Evolutionary conservation across 371 early-diverging fungal genomes (phyloP).

Genomic region (Mortierella sp.): DNA sequence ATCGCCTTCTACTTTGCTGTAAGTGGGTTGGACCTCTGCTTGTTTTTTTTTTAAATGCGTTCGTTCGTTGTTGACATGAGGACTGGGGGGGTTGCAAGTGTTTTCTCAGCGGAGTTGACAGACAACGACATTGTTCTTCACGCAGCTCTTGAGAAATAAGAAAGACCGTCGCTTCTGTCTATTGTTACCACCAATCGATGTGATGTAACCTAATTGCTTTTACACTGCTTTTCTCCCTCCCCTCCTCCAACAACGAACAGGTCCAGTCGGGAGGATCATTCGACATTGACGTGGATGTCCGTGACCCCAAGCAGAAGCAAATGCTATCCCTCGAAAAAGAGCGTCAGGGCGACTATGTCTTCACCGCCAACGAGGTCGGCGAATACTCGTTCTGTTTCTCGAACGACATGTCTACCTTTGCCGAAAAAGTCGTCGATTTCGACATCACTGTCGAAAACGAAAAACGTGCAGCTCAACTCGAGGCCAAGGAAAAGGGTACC

Average conservation of each 20-base stretch:
- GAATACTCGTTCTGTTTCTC: slow-evolving; percentile 95
- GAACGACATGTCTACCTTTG: slow-evolving; percentile 91
- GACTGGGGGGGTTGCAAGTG: not conserved
- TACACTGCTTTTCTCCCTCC: slow-evolving; percentile 1
- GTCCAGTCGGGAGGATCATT: slow-evolving; percentile 94
- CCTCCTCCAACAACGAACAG: slow-evolving; percentile 57
- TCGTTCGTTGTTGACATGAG: no score
- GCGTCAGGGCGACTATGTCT: slow-evolving; percentile 93
- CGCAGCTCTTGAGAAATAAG: not conserved
- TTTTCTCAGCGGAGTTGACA: not conserved
- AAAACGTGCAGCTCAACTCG: slow-evolving; percentile 54
- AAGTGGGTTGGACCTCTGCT: slow-evolving; percentile 50
- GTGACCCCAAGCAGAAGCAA: slow-evolving; percentile 72
- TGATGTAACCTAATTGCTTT: not conserved
- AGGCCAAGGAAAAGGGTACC: slow-evolving; percentile 51
- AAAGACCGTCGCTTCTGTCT: not conserved
- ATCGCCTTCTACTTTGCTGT: slow-evolving; percentile 97
- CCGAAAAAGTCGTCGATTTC: slow-evolving; percentile 92
- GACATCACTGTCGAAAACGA: slow-evolving; percentile 92
- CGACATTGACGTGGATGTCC: slow-evolving; percentile 94
- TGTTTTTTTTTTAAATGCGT: not conserved
- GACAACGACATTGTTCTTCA: no score
- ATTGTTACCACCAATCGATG: no score
- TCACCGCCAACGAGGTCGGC: slow-evolving; percentile 84
- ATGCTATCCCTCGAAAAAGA: slow-evolving; percentile 82